A percentile compares a stretch with the other conserved stretches of the same genome.
Conservation (phyloP, 2,329 filamentous ascomycete genomes). For the Calonectria honghensis region DNA sequence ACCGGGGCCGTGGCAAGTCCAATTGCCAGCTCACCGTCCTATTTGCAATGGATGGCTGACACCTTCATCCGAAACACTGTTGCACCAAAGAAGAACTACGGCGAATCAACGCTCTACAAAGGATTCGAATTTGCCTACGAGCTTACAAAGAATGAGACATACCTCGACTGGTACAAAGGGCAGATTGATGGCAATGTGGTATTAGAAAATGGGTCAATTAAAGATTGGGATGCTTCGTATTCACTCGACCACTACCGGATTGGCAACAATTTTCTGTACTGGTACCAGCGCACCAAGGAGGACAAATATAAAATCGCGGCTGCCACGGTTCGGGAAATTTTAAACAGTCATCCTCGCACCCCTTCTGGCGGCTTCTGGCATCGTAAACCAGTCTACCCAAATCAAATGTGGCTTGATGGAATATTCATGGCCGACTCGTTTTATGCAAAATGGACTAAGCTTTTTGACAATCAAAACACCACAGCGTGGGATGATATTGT, state of each 20-base stretch:
- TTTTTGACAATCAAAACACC: slow-evolving; percentile 58
- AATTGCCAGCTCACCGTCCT: background rate
- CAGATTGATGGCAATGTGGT: slow-evolving; percentile 68
- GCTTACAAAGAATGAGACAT: slow-evolving; percentile 62
- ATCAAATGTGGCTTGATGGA: slow-evolving; percentile 76
- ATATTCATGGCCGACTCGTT: slow-evolving; percentile 69
- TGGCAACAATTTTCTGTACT: slow-evolving; percentile 69
- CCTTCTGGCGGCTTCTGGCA: slow-evolving; percentile 70
- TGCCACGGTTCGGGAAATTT: slow-evolving; percentile 64
- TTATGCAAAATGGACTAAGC: slow-evolving; percentile 61
- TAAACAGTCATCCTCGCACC: slow-evolving; percentile 69
- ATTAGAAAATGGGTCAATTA: slow-evolving; percentile 66
- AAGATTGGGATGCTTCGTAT: slow-evolving; percentile 67
- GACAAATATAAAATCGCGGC: slow-evolving; percentile 69
- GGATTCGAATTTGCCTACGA: slow-evolving; percentile 68
- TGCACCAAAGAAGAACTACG: slow-evolving; percentile 63
- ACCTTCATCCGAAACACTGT: slow-evolving; percentile 66
- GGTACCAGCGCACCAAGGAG: slow-evolving; percentile 66
- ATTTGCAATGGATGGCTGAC: slow-evolving; percentile 62
- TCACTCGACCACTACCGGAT: slow-evolving; percentile 71
- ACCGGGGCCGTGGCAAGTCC: background rate
- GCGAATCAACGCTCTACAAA: slow-evolving; percentile 67
- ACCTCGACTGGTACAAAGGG: slow-evolving; percentile 64
- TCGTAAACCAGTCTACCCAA: slow-evolving; percentile 61
- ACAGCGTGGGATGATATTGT: slow-evolving; percentile 66